Evolutionary conservation across 352 stramenopile species (phyloP), one percentile per base, ranked within the genome.

Genomic region (Phytophthora vignae): DNA sequence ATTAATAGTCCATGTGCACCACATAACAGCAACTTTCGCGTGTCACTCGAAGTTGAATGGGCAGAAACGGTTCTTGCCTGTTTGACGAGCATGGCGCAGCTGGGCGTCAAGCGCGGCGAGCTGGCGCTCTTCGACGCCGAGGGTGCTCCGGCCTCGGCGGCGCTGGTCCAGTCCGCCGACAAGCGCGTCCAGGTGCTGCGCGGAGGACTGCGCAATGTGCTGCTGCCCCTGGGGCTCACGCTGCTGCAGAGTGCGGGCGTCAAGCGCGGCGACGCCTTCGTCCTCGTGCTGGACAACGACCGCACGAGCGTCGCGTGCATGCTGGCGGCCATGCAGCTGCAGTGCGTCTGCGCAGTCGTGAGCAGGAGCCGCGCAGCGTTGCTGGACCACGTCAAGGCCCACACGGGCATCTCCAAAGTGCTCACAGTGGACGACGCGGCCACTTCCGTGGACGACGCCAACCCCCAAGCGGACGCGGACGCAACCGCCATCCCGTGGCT

Each of bases 271-370:
- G 77, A 83, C 21, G 74, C 81, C n/a, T 90, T 95, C 70, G 69
- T 94, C 4, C 78, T 95, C 25, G 74, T 95, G 10, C 22, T 94
- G 27, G 86, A 91, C 63, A 94, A 95, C 64, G 71, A 95, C 64
- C 73, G 79, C 54, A 85, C 85, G 17, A 91, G 88, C 60, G 87
- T 90, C 29, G 86, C 87, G 42, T 93, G 85, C 62, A 83, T 95
- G 64, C 72, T 93, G 38, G 87, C 69, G 8, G 86, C 88, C 3
- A 89, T 93, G 85, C 64, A 88, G 57, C 64, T 94, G 44, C 55
- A 81, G 36, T 88, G 81, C 44, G 75, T 91, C 3, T 93, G 85
- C 22, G 66, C 80, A 5, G 55, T 93, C 14, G n/a, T 95, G 7
- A 55, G 84, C 4, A 68, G 71, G 53, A 83, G 84, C 38, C 86